These are phyloP conservation scores for Starmerella potacharoeniae DNA, from an alignment of 805 yeast species.

Conservation along the genomic window DNA sequence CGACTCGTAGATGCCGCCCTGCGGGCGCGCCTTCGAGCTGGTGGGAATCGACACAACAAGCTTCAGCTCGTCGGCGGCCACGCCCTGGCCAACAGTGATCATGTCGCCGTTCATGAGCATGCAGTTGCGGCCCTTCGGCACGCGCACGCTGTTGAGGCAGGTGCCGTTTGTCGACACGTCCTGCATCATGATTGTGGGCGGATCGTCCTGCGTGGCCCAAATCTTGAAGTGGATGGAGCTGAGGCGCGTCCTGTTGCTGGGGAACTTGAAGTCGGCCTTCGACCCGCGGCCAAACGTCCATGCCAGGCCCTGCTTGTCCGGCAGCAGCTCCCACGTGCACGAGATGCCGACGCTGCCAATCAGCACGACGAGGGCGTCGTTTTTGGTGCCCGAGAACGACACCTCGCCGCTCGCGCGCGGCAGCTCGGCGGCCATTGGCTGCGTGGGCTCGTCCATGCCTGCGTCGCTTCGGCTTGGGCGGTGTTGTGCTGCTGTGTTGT, in stretches of 20 bases:
- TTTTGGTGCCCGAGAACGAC: constrained; percentile 10
- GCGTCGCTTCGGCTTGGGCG: not conserved
- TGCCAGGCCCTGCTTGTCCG: constrained; percentile 9
- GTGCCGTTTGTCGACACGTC: constrained; percentile 92
- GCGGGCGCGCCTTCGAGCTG: constrained; percentile 28
- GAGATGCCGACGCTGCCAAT: constrained; percentile 20
- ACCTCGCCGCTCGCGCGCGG: constrained; percentile 17
- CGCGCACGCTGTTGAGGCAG: constrained; percentile 58
- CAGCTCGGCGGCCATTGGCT: constrained; percentile 22
- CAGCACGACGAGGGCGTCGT: constrained; percentile 18
- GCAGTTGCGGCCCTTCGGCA: constrained; percentile 68
- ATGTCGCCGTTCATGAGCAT: constrained; percentile 87
- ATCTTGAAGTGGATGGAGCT: constrained; percentile 66
- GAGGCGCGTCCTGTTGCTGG: constrained; percentile 45
- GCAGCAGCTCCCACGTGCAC: constrained; percentile 18
- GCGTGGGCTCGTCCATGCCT: constrained; percentile 21
- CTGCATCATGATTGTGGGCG: constrained; percentile 40
- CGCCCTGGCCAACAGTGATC: constrained; percentile 79
- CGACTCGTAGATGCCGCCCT: constrained; percentile 48
- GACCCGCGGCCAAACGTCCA: constrained; percentile 72
- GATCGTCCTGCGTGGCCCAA: constrained; percentile 49
- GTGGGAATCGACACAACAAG: constrained; percentile 33
- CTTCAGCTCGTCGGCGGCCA: constrained; percentile 50
- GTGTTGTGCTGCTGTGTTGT: not conserved
- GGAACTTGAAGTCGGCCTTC: constrained; percentile 52